These are phyloP conservation scores for Termitomyces sp. DNA, from an alignment of 1,284 basidiomycete genomes.

Conservation along the genomic window DNA sequence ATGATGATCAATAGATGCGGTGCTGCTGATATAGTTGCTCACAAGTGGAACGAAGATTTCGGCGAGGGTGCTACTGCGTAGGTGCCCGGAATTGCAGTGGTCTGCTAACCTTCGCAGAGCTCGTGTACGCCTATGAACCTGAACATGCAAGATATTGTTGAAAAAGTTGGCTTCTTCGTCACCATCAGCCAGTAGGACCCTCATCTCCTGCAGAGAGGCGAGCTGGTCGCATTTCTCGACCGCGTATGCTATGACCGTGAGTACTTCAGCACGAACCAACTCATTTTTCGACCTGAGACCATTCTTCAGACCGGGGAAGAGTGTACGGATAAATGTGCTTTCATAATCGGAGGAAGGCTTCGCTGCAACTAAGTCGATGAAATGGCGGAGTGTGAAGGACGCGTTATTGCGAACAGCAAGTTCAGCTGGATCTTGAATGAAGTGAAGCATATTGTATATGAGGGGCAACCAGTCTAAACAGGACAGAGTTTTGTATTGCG, in stretches of 20 bases:
- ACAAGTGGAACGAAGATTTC: slow-evolving; percentile 89
- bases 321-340: slow-evolving; percentile 55
- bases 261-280: slow-evolving; percentile 83
- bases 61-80: slow-evolving; percentile 72
- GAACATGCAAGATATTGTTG: slow-evolving; percentile 93
- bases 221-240: slow-evolving; percentile 66
- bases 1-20: slow-evolving; percentile 80
- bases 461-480: slow-evolving; percentile 77
- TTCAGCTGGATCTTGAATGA: slow-evolving; percentile 88
- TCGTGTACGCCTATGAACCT: slow-evolving; percentile 86
- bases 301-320: slow-evolving; percentile 83
- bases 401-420: slow-evolving; percentile 86
- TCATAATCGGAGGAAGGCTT: slow-evolving; percentile 40
- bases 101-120: slow-evolving; percentile 87
- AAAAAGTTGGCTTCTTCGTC: slow-evolving; percentile 98
- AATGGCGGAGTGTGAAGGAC: slow-evolving; percentile 71
- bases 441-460: slow-evolving; percentile 81
- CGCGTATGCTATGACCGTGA: slow-evolving; percentile 77
- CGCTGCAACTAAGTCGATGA: slow-evolving; percentile 58
- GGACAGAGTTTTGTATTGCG: slow-evolving; percentile 44
- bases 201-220: slow-evolving; percentile 71
- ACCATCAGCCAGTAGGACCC: slow-evolving; percentile 76
- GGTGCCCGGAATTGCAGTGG: slow-evolving; percentile 62
- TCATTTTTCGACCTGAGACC: slow-evolving; percentile 80
- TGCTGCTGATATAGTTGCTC: slow-evolving; percentile 73